Base-by-base conservation (phyloP, 768 basidiomycete genomes). In the Termitomyces titanicus region DNA sequence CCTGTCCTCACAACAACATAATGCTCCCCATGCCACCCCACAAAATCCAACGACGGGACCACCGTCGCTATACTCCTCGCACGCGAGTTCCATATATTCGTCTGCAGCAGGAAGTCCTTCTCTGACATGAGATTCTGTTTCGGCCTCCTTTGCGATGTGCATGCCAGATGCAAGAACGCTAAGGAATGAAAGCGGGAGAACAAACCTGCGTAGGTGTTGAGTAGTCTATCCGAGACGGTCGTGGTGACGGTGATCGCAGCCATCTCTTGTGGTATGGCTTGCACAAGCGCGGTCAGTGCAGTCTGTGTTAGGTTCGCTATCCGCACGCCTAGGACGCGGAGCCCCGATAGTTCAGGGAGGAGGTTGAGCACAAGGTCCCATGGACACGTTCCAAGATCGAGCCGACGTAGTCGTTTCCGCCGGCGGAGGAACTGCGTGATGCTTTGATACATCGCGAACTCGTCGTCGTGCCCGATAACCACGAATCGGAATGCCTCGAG, bases 21-120 rank as follows among this genome's bases (percentile, higher is more conserved):
- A 65, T 86, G 83, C 69, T 86, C 85, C 37, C 83, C 82, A 66
- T 87, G 82, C 85, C 84, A 87, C n/a, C 85, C 85, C 1, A 87
- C 66, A 58, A 86, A 87, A 68, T 87, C 85, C 29, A 87, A 63
- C 24, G 76, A 75, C 4, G 79, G 80, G 0, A 86, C 60, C 25
- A 67, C 65, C 3, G 68, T 65, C 1, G 84, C 83, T 51, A 87
- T 75, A 58, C 72, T 73, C 27, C 79, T 71, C 45, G 79, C 82
- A 51, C 70, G 74, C 29, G 75, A 72, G 35, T 73, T 70, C 83
- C 84, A 86, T 18, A 76, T 48, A 24, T 82, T 81, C 5, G 82
- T 83, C 63, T 85, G 81, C 18, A 81, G 62, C 56, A 74, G 74
- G 56, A 79, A 82, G 39, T 85, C 82, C 61, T 82, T 84, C 61